Conservation (phyloP, 179 eudicot species). For the Carnegiea gigantea region DNA sequence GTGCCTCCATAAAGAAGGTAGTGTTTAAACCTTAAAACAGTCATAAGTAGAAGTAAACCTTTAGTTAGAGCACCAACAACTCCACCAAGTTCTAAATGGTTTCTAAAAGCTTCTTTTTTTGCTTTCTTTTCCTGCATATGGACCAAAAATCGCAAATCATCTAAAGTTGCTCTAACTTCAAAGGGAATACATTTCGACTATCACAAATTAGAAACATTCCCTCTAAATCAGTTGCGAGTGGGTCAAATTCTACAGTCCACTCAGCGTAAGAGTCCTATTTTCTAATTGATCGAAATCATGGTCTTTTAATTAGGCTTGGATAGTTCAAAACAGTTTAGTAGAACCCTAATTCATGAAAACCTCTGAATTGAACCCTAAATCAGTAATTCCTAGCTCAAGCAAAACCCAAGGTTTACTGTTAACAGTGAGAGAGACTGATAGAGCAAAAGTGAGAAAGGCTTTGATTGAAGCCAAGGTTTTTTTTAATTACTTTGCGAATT, state of each 20-base stretch:
- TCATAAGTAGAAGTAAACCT: conserved; percentile 40
- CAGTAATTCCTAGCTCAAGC: background rate
- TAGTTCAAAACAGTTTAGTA: background rate
- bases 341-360: background rate
- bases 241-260: too few species aligned
- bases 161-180: too few species aligned
- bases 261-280: too few species aligned
- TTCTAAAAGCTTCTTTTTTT: conserved; percentile 93
- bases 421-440: too few species aligned
- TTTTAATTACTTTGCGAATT: too few species aligned
- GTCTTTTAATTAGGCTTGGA: too few species aligned
- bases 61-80: conserved; percentile 84
- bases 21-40: background rate
- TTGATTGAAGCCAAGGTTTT: too few species aligned
- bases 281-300: too few species aligned
- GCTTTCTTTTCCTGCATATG: conserved; percentile 81
- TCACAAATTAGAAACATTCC: too few species aligned
- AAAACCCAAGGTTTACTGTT: background rate
- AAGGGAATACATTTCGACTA: too few species aligned
- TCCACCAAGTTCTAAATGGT: conserved; percentile 83
- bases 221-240: too few species aligned
- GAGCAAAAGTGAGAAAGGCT: too few species aligned
- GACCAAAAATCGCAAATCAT: background rate
- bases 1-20: background rate
- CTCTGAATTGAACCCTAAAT: background rate